A percentile compares a stretch with the other conserved stretches of the same genome.
Conservation (phyloP, 2,329 filamentous ascomycete genomes). For the Cercospora zeae-maydis region DNA sequence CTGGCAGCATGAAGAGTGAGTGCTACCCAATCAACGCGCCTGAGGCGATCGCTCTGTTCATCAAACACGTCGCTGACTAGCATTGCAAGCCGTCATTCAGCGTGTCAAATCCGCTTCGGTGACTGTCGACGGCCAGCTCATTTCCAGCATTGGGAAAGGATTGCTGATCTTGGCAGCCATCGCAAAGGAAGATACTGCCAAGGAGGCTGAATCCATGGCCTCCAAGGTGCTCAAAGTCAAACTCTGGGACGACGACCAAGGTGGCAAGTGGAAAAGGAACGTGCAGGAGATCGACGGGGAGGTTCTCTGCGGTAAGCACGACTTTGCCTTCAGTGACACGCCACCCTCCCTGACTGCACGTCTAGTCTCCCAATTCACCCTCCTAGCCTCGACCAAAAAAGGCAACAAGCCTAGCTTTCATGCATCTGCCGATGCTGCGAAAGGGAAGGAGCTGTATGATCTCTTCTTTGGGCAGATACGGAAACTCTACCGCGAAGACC, state of each 20-base stretch:
- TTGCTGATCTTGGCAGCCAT: slow-evolving; percentile 89
- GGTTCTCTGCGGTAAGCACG: slow-evolving; percentile 76
- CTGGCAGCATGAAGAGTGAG: slow-evolving; percentile 42
- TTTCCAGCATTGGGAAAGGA: slow-evolving; percentile 88
- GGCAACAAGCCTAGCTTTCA: slow-evolving; percentile 95
- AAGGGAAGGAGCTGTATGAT: slow-evolving; percentile 78
- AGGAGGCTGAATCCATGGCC: slow-evolving; percentile 80
- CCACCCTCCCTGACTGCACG: slow-evolving; percentile 12
- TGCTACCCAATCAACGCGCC: slow-evolving; percentile 7
- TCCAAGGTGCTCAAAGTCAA: slow-evolving; percentile 84
- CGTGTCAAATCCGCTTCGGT: slow-evolving; percentile 93
- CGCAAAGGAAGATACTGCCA: slow-evolving; percentile 82
- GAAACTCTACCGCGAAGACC: slow-evolving; percentile 65
- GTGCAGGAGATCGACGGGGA: slow-evolving; percentile 88
- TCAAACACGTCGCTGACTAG: slow-evolving; percentile 25
- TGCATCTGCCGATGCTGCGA: slow-evolving; percentile 71
- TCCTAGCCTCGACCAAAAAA: slow-evolving; percentile 90
- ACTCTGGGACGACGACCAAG: slow-evolving; percentile 82
- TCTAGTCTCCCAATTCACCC: slow-evolving; percentile 91
- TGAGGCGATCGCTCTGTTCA: slow-evolving; percentile 9
- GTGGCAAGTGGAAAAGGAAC: slow-evolving; percentile 82
- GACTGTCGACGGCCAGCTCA: slow-evolving; percentile 82
- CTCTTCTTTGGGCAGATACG: slow-evolving; percentile 76
- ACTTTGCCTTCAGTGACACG: neutral
- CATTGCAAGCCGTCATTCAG: slow-evolving; percentile 73